Base-by-base conservation (phyloP, 176 grass and related monocot species). In the Pontederia paniculata region DNA sequence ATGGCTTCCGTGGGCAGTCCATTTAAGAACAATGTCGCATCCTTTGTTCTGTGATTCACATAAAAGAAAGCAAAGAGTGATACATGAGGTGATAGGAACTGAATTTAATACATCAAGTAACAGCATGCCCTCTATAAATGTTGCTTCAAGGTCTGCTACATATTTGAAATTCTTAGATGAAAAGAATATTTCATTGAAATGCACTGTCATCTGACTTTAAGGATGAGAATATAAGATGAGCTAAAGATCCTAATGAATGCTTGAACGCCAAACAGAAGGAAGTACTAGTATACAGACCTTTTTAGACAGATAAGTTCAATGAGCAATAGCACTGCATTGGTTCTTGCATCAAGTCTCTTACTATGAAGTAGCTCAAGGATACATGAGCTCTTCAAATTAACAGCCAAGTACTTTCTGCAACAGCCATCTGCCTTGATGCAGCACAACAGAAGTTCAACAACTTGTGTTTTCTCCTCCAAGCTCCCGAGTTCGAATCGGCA, bases 391-490 rank as follows among this genome's bases (percentile, higher is more conserved):
- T 67, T 46, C 41, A 83, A 11, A 56, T 61, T 77, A 0, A 70
- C 42, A 9, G 77, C 76, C 57, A 84, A 63, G 61, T 80, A 89
- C 9, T 60, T 80, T 61, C 85, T 51, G 76, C 73, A 80, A 41
- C 73, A 58, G 25, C 80, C 80, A 48, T 84, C 74, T 19, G 80
- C 77, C 42, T 51, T 25, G 70, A 89, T 60, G 23, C 85, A 89
- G 59, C 65, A 22, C 44, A 80, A 31, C 66, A 89, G 47, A 42
- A 56, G 67, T 47, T 70, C 49, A 8, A 68, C 70, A 4, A 75
- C 70, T 4, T 31, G 43, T 6, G 17, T 55, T 72, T 68, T 83
- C 28, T 77, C 61, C 0, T 76, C 46, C 12, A 25, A 62, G 2
- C 1, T 7, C 21, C 66, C 80, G 21, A 50, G 69, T 51, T 77